Conservation (phyloP, 2,329 filamentous ascomycete genomes). For the Chrysoporthe cubensis region DNA sequence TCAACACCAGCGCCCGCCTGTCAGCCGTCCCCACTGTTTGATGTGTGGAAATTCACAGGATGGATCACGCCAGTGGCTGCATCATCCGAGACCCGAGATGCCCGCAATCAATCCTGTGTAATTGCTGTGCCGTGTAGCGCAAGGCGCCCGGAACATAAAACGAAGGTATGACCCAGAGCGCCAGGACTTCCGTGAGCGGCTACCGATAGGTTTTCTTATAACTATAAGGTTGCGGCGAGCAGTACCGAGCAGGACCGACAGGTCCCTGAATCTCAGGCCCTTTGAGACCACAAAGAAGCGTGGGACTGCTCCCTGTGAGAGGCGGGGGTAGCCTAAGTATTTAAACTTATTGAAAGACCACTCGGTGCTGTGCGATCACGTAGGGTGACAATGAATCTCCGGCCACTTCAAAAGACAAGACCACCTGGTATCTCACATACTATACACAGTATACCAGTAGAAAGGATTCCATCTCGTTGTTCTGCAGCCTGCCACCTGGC, state of each 20-base stretch:
- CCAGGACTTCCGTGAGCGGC: not conserved
- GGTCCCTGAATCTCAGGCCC: no score
- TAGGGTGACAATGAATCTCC: not conserved
- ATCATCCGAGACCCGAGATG: no score
- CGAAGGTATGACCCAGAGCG: not conserved
- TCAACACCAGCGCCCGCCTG: not conserved
- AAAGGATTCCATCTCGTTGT: not conserved
- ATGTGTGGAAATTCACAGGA: no score
- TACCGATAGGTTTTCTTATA: not conserved
- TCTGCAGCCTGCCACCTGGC: not conserved
- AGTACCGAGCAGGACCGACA: no score
- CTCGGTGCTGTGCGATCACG: not conserved
- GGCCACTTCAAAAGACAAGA: not conserved
- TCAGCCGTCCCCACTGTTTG: not conserved
- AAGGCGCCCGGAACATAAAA: conserved; percentile 3
- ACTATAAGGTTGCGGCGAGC: no score
- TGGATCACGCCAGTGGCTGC: no score
- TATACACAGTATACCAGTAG: not conserved
- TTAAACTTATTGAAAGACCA: not conserved
- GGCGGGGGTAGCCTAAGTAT: no score
- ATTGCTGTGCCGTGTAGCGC: not conserved
- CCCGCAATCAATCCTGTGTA: no score
- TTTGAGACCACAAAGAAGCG: no score
- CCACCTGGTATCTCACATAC: not conserved
- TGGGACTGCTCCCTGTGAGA: no score